Evolutionary conservation across 2,329 filamentous ascomycete genomes (phyloP), one percentile per base, ranked within the genome.

Genomic region (Neobulgaria alba): DNA sequence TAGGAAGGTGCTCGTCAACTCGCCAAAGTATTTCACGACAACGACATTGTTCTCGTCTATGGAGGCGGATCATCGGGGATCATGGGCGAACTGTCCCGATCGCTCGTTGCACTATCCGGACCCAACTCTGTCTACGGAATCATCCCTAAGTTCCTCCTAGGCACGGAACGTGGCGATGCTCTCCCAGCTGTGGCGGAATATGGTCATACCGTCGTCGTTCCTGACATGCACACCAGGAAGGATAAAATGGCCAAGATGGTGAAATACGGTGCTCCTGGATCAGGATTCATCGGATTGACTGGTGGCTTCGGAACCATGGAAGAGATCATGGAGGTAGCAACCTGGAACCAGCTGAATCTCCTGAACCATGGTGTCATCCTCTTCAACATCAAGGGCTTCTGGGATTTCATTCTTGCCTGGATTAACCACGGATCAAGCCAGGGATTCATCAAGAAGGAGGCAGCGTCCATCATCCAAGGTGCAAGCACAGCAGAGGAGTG

Each of bases 291-390:
- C 30, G 88, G 88, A 19, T 67, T 98, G 44, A 78, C 76, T 41
- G 90, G 90, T 32, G 92, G 92, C 1, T 98, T 90, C 63, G 92
- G 92, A 15, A 98, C 92, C 2, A 74, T 96, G 60, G 92, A 98
- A 67, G 92, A 98, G 71, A 73, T 98, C 59, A 88, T 95, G 63
- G 86, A 93, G 67, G 78, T 86, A 2, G 80, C 79, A 18, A 93
- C 86, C 9, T 98, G 92, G 89, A 96, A 95, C 63, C 92, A 96
- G 67, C 67, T 98, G 36, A 90, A 92, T 1, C 96, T 98, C 51
- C 92, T 96, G 64, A 72, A 72, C 53, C 71, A 74, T 36, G 85
- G 83, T 3, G 79, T 96, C 33, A 79, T 90, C 39, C 67, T 95
- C 36, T 77, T 85, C 52, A 96, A 96, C 61, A 73, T 95, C 18